Evolutionary conservation across 2,329 filamentous ascomycete genomes (phyloP), one percentile per base, ranked within the genome.

Genomic region (Neoascochyta sp.): DNA sequence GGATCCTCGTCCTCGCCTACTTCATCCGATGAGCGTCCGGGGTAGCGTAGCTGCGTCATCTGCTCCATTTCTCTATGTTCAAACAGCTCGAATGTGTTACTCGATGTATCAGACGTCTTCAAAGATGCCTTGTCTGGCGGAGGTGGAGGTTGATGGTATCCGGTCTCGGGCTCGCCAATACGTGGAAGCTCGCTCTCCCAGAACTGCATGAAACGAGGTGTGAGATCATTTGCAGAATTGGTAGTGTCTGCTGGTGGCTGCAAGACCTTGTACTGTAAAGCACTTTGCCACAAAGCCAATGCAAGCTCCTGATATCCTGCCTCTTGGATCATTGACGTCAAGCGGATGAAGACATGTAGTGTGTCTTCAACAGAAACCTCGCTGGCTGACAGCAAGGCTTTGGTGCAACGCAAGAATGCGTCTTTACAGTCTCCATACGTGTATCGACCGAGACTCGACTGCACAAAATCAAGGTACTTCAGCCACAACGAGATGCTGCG

Each of bases 121-220:
- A 49, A 30, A 3, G 29, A 25, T 9, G 24, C 9, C 7, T 39
- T 23, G 3, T 27, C 37, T n/a, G 29, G 14, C 5, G 29, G 27
- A 16, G 33, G 25, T 7, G 35, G 26, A 9, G 22, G 27, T 13
- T 50, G 50, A 7, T 54, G 42, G 16, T 39, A 32, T 30, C 27
- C 60, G 43, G 71, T 80, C 2, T 68, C 70, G 1, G 64, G 52
- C 47, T 96, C 90, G 7, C 90, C 90, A 31, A 95, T 74, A 5
- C 90, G 76, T 0, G 83, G 69, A 1, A 78, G 72, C 53, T 95
- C 90, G 34, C 80, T 85, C 36, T 95, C 87, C 92, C 92, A 96
- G 42, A 92, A 95, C 3, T 80, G 73, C 26, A 75, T 68, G 39
- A 95, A 84, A 13, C 23, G 22, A 3, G 12, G 22, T 4, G 43